phyloP scores from a whole-genome alignment of 2,329 filamentous ascomycete species.

The Nigrograna mackinnonii region DNA sequence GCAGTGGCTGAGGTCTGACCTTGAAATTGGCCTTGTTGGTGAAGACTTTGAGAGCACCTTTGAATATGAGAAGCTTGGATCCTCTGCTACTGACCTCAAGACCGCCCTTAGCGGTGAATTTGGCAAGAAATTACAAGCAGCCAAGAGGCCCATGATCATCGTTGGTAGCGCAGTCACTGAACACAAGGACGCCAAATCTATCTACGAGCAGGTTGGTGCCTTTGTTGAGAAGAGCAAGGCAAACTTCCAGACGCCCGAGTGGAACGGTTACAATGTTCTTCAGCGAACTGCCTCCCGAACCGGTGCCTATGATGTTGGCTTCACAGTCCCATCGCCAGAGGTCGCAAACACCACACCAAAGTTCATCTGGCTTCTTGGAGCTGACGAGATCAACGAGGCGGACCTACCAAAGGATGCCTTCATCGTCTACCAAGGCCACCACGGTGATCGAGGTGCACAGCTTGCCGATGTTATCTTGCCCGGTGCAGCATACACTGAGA shows the following conservation, averaged over 20 bases:
- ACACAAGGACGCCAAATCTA: constrained; percentile 86
- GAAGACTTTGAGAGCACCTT: constrained; percentile 93
- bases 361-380: constrained; percentile 95
- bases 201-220: constrained; percentile 85
- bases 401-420: constrained; percentile 97
- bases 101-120: constrained; percentile 82
- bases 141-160: constrained; percentile 95
- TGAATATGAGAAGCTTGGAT: constrained; percentile 88
- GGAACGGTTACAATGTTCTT: constrained; percentile 97
- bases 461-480: constrained; percentile 93
- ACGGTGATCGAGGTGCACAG: constrained; percentile 91
- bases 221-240: constrained; percentile 93
- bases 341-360: constrained; percentile 88
- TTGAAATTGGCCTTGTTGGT: constrained; percentile 89
- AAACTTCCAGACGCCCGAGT: constrained; percentile 86
- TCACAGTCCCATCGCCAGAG: constrained; percentile 79
- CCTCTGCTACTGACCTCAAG: constrained; percentile 79
- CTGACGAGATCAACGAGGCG: constrained; percentile 82
- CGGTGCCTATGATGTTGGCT: constrained; percentile 94
- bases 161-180: constrained; percentile 91
- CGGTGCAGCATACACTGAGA: constrained; percentile 95
- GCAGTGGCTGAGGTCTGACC: constrained; percentile 93
- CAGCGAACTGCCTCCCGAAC: constrained; percentile 91
- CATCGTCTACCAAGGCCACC: constrained; percentile 96
- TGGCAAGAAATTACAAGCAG: constrained; percentile 86